These are phyloP conservation scores for Hysterangium stoloniferum DNA, from an alignment of 768 basidiomycete species.

Conservation along the genomic window DNA sequence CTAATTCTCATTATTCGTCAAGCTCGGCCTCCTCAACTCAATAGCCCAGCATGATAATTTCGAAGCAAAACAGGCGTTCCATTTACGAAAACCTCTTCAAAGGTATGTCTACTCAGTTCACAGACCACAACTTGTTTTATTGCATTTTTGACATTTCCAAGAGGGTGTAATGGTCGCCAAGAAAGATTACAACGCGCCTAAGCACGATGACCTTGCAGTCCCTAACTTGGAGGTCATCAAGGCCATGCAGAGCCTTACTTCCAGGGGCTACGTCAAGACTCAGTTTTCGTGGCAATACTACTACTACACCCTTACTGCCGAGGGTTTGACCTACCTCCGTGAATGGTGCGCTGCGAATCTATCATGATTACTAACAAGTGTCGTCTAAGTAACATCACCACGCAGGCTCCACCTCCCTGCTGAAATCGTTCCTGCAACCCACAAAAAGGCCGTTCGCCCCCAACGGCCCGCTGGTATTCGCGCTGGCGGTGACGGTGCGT, in stretches of 20 bases:
- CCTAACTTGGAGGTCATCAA: constrained; percentile 67
- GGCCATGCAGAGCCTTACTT: constrained; percentile 60
- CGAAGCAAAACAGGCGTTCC: constrained; percentile 87
- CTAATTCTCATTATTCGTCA: neutral
- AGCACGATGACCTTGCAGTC: constrained; percentile 82
- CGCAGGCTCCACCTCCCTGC: constrained; percentile 86
- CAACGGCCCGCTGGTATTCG: constrained; percentile 73
- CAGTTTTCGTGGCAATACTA: constrained; percentile 99
- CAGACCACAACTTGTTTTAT: neutral
- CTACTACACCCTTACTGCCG: constrained; percentile 95
- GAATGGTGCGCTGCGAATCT: constrained; percentile 52
- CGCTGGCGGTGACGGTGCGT: constrained; percentile 69
- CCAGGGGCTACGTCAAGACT: constrained; percentile 89
- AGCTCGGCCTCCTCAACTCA: constrained; percentile 14
- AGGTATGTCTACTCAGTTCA: constrained; percentile 43
- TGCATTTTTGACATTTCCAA: constrained; percentile 25
- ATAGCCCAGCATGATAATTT: constrained; percentile 91
- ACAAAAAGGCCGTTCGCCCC: constrained; percentile 92
- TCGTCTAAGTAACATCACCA: neutral
- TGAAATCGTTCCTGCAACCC: constrained; percentile 96
- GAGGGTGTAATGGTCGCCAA: constrained; percentile 99
- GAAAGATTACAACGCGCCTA: constrained; percentile 97
- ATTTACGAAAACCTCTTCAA: constrained; percentile 99
- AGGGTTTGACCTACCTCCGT: constrained; percentile 95
- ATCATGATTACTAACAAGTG: neutral